Base-by-base conservation (phyloP, 2,329 filamentous ascomycete species). In the Aschersonia sp. region DNA sequence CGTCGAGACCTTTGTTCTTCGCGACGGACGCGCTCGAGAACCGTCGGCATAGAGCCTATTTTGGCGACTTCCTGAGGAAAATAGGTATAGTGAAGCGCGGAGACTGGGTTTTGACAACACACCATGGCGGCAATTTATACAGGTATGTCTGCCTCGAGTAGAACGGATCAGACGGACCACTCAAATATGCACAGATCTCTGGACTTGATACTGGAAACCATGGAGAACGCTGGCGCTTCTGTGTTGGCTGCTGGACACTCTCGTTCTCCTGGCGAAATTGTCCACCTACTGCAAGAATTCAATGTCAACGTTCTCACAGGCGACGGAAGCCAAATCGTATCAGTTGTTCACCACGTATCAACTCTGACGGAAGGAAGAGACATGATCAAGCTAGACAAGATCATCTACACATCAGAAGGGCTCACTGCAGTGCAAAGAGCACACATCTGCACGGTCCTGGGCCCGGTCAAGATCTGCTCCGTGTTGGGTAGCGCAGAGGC, bases 371-470 rank as follows among this genome's bases (percentile, higher is more conserved):
- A 45, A 29, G 49, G 51, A 4, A 52, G 55, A 2, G 35, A 54
- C 0, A 47, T 49, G 4, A 54, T 71, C 40, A 57, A 52, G 1
- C 41, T 72, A 0, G 47, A 59, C 9, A 72, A 71, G 51, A 55
- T 71, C 1, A 59, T 72, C 3, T 72, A 72, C 48, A 71, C 69
- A 0, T 72, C 69, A 0, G 69, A 73, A 32, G 52, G 59, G 0
- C 53, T 73, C 29, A 65, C 60, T 0, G 5, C 44, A 0, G 46
- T 58, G 0, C 67, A 72, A 38, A 57, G 58, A 29, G 49, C 45
- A 0, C 60, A 62, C 9, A 59, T 72, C 2, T 38, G 38, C 3
- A 47, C 53, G 0, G 55, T 64, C 0, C 49, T 72, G 0, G 61
- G 58, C 0, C 50, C 55, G 0, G 52, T 69, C 9, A 56, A 57